Conservation (phyloP, 352 stramenopile genomes). For the Vaucheria bursata region DNA sequence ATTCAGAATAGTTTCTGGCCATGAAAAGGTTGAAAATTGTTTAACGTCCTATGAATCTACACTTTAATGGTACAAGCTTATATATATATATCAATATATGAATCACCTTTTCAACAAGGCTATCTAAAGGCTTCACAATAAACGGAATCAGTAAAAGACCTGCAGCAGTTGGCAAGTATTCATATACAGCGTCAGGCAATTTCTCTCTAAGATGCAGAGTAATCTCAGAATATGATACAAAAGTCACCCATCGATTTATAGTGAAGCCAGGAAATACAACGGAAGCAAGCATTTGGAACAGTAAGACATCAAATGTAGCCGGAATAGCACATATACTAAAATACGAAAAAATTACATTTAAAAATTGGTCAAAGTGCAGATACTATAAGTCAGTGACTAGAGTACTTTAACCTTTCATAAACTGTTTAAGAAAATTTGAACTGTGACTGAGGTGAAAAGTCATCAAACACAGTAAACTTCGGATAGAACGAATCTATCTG, state of each 20-base stretch:
- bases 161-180: constrained; percentile 58
- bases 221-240: constrained; percentile 8
- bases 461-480: too few species aligned
- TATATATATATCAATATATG: too few species aligned
- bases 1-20: too few species aligned
- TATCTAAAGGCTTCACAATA: constrained; percentile 74
- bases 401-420: too few species aligned
- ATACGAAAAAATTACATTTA: neutral
- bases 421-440: too few species aligned
- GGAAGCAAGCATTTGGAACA: constrained; percentile 40
- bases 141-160: constrained; percentile 68
- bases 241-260: constrained; percentile 42
- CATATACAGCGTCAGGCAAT: constrained; percentile 28
- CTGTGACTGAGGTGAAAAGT: too few species aligned
- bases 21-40: too few species aligned
- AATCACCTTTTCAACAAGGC: constrained; percentile 40
- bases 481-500: too few species aligned
- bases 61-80: too few species aligned
- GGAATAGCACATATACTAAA: constrained; percentile 28
- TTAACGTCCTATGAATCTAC: too few species aligned
- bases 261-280: constrained; percentile 43
- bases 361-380: too few species aligned
- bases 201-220: neutral
- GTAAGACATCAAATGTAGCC: constrained; percentile 32
- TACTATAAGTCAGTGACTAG: too few species aligned